A percentile compares a stretch with the other conserved stretches of the same genome.
These are phyloP conservation scores for Colletotrichum paranaense DNA, from an alignment of 2,329 filamentous ascomycete genomes.

Conservation along the genomic window DNA sequence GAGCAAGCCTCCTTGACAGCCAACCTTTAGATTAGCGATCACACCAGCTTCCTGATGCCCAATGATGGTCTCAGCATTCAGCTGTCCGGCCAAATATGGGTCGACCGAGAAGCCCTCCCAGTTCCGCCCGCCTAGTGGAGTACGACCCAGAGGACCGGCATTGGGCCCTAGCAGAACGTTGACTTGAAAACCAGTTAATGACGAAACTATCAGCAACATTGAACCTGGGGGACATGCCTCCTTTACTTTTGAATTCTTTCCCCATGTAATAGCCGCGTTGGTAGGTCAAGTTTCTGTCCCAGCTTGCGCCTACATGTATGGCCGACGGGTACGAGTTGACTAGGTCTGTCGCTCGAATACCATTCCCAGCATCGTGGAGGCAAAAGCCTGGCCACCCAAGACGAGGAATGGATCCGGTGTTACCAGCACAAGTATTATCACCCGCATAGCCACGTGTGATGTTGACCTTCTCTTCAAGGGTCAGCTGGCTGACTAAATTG, in stretches of 20 bases:
- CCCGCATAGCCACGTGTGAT: slow-evolving; percentile 48
- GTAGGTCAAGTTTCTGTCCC: slow-evolving; percentile 67
- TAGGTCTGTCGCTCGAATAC: slow-evolving; percentile 58
- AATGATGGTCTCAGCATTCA: slow-evolving; percentile 62
- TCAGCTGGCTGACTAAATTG: slow-evolving; percentile 69
- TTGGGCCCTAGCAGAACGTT: slow-evolving; percentile 48
- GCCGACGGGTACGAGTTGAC: slow-evolving; percentile 61
- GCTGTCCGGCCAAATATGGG: slow-evolving; percentile 65
- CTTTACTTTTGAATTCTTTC: slow-evolving; percentile 47
- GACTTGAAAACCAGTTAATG: slow-evolving; percentile 25
- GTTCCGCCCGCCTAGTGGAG: slow-evolving; percentile 45
- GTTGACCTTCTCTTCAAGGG: slow-evolving; percentile 72
- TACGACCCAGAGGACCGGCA: slow-evolving; percentile 46
- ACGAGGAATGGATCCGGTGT: slow-evolving; percentile 57
- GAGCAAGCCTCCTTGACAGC: too few relatives aligned
- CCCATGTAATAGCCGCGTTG: slow-evolving; percentile 47
- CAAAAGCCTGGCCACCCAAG: slow-evolving; percentile 60
- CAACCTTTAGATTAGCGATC: slow-evolving; percentile 67
- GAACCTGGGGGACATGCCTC: slow-evolving; percentile 41
- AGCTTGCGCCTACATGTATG: slow-evolving; percentile 60
- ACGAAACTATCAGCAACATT: accelerated
- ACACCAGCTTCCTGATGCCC: slow-evolving; percentile 59
- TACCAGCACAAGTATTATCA: slow-evolving; percentile 59
- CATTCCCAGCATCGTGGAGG: slow-evolving; percentile 61
- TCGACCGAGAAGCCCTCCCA: slow-evolving; percentile 58